phyloP scores from a whole-genome alignment of 2,329 filamentous ascomycete genomes.

The Arthroderma sp. region DNA sequence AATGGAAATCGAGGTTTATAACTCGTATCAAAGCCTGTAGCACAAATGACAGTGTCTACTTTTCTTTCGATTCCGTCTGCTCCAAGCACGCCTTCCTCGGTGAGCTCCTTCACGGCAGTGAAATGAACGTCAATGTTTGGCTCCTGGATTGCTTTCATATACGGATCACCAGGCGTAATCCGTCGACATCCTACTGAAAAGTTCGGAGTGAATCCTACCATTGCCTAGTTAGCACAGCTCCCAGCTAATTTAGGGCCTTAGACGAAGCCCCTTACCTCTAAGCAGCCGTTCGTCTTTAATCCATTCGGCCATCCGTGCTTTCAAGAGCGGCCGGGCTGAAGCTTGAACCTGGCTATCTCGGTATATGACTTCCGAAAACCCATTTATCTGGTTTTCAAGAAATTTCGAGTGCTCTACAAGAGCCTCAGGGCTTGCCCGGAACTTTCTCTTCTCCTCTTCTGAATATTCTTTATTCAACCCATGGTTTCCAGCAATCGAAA shows the following conservation, averaged over 20 bases:
- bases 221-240: background rate
- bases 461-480: slow-evolving; percentile 29
- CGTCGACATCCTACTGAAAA: slow-evolving; percentile 32
- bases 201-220: slow-evolving; percentile 11
- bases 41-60: slow-evolving; percentile 20
- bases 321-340: slow-evolving; percentile 25
- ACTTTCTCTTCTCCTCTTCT: slow-evolving; percentile 7
- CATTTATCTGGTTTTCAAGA: slow-evolving; percentile 36
- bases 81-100: slow-evolving; percentile 16
- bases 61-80: slow-evolving; percentile 11
- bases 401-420: slow-evolving; percentile 33
- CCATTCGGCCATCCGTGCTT: slow-evolving; percentile 34
- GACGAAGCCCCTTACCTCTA: slow-evolving; percentile 18
- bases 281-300: slow-evolving; percentile 40
- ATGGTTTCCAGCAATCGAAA: slow-evolving; percentile 34
- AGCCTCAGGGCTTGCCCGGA: slow-evolving; percentile 9
- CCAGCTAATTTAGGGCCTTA: slow-evolving; percentile 11
- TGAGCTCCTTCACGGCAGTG: slow-evolving; percentile 24
- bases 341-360: slow-evolving; percentile 29
- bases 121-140: slow-evolving; percentile 23
- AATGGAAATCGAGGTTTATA: slow-evolving; percentile 17
- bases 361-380: slow-evolving; percentile 36
- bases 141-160: slow-evolving; percentile 35
- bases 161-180: slow-evolving; percentile 39
- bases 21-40: slow-evolving; percentile 21